A percentile compares a stretch with the other conserved stretches of the same genome.
These are phyloP conservation scores for Hapsidospora chrysogenum DNA, from an alignment of 495 filamentous ascomycete genomes.

Conservation along the genomic window DNA sequence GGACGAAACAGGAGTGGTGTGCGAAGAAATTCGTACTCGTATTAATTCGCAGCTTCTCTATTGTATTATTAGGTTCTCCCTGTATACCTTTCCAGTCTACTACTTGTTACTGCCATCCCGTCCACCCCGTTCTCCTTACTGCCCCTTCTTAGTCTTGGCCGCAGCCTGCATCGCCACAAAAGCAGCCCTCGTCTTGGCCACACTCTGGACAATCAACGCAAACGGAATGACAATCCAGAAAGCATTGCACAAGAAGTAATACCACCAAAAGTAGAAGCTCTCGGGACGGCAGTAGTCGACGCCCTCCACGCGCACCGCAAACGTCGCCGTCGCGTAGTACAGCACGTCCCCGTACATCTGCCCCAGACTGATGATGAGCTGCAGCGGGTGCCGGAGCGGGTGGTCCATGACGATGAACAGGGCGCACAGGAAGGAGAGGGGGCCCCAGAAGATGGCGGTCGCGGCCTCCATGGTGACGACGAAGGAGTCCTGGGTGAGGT, in stretches of 20 bases:
- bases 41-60: too few relatives aligned
- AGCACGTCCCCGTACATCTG: slow-evolving; percentile 40
- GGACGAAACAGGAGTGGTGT: too few relatives aligned
- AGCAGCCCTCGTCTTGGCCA: slow-evolving; percentile 1
- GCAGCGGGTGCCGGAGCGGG: slow-evolving; percentile 34
- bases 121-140: too few relatives aligned
- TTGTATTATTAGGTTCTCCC: too few relatives aligned
- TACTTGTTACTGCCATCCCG: too few relatives aligned
- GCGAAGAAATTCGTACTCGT: too few relatives aligned
- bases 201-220: slow-evolving; percentile 1
- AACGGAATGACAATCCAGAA: slow-evolving; percentile 41
- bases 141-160: background rate
- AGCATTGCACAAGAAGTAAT: slow-evolving; percentile 36
- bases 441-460: slow-evolving; percentile 38
- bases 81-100: too few relatives aligned
- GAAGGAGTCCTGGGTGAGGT: slow-evolving; percentile 34
- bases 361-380: slow-evolving; percentile 34
- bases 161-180: slow-evolving; percentile 4
- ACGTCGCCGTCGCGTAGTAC: slow-evolving; percentile 36
- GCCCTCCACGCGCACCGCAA: slow-evolving; percentile 24
- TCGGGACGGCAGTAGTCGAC: slow-evolving; percentile 35
- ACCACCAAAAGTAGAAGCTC: slow-evolving; percentile 36
- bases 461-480: slow-evolving; percentile 39
- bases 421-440: slow-evolving; percentile 32
- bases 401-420: slow-evolving; percentile 24